A percentile compares a stretch with the other conserved stretches of the same genome.
Conservation (phyloP, 305 asterid genomes). For the Fraxinus albicans region DNA sequence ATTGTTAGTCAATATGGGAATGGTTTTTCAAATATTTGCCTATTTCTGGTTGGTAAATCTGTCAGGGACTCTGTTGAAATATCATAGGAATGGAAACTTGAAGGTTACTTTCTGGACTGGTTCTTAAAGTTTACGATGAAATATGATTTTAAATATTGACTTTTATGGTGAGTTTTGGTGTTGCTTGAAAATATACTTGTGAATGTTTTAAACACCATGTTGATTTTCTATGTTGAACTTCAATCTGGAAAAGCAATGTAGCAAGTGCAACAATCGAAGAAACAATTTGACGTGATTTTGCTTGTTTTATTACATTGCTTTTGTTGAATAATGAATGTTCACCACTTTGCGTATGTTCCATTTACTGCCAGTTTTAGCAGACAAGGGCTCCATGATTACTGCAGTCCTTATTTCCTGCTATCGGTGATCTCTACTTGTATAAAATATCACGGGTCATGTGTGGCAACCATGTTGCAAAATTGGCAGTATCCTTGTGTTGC, state of each 20-base stretch:
- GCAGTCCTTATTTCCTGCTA: slow-evolving; percentile 71
- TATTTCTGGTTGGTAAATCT: not conserved
- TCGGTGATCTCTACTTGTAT: slow-evolving; percentile 76
- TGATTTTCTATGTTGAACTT: not conserved
- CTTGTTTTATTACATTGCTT: not conserved
- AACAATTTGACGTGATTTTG: not conserved
- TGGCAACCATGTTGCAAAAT: slow-evolving; percentile 61
- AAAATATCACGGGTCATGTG: slow-evolving; percentile 61
- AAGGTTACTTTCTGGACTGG: not conserved
- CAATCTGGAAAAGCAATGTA: not conserved
- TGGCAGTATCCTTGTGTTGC: slow-evolving; percentile 59
- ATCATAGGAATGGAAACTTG: not conserved
- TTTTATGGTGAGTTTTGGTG: not conserved
- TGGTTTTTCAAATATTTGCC: not conserved
- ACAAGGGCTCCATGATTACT: slow-evolving; percentile 69
- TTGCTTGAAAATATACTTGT: not conserved
- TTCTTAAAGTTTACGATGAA: not conserved
- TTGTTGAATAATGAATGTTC: not conserved
- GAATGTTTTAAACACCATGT: not conserved
- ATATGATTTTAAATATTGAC: not conserved
- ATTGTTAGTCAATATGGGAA: not conserved
- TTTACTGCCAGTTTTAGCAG: slow-evolving; percentile 37
- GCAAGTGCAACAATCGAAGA: not conserved
- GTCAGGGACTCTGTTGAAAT: not conserved
- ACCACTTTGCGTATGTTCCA: not conserved